Evolutionary conservation across 345 rosid genomes (phyloP).

Genomic region (Gossypium arboreum): DNA sequence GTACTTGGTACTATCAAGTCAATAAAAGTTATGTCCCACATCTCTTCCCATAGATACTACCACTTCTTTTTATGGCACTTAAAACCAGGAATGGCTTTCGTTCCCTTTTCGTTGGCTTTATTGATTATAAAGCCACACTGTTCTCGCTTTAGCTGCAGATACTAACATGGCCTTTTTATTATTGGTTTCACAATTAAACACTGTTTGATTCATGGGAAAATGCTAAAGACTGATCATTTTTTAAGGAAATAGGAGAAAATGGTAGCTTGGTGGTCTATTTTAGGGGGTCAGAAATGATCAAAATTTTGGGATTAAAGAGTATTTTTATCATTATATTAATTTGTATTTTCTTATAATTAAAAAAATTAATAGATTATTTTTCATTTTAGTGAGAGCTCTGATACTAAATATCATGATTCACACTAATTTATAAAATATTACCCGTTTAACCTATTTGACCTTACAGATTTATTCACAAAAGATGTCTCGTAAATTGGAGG

Average conservation of each 20-base stretch:
- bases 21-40: slow-evolving; percentile 5
- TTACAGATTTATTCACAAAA: no score
- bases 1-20: slow-evolving; percentile 17
- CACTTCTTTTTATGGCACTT: neutral
- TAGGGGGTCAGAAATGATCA: no score
- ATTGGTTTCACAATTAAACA: neutral
- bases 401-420: no score
- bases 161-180: neutral
- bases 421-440: no score
- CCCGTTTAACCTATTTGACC: no score
- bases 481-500: no score
- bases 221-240: neutral
- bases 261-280: neutral
- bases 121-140: neutral
- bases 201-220: slow-evolving; percentile 2
- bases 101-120: neutral
- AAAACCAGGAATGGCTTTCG: neutral
- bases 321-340: no score
- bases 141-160: slow-evolving; percentile 1
- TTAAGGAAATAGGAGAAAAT: neutral
- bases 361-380: no score
- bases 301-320: no score
- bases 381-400: no score
- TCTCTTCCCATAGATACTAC: neutral
- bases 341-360: no score